phyloP scores from a whole-genome alignment of 495 filamentous ascomycete genomes.

The Penicillium canescens region DNA sequence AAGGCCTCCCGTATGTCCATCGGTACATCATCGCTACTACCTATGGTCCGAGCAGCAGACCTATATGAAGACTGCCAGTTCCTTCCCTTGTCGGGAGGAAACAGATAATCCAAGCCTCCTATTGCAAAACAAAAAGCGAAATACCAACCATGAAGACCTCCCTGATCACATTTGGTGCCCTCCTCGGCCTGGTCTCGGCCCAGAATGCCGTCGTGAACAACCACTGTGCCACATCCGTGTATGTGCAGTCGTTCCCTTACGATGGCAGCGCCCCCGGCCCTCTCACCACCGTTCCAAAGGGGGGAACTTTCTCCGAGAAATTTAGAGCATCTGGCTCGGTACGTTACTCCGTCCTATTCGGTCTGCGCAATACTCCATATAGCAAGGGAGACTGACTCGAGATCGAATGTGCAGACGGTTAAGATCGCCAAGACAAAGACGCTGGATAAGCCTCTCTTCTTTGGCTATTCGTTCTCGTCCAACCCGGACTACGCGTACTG shows the following conservation, averaged over 20 bases:
- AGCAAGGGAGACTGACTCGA: slow-evolving; percentile 11
- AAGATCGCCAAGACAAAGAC: slow-evolving; percentile 33
- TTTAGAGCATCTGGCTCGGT: slow-evolving; percentile 29
- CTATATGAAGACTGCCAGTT: slow-evolving; percentile 24
- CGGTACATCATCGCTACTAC: slow-evolving; percentile 8
- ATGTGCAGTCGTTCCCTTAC: slow-evolving; percentile 32
- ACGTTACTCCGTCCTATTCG: slow-evolving; percentile 13
- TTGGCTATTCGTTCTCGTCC: slow-evolving; percentile 31
- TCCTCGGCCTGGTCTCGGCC: slow-evolving; percentile 26
- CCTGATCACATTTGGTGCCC: slow-evolving; percentile 18
- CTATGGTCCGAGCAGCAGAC: slow-evolving; percentile 12
- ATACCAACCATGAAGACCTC: slow-evolving; percentile 25
- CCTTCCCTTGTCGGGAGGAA: slow-evolving; percentile 10
- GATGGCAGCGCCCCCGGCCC: slow-evolving; percentile 29
- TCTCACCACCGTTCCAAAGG: slow-evolving; percentile 27
- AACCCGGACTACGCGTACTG: slow-evolving; percentile 32
- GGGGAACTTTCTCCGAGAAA: slow-evolving; percentile 25
- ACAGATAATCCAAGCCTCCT: slow-evolving; percentile 10
- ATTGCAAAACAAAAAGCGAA: slow-evolving; percentile 13
- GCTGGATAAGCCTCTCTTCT: slow-evolving; percentile 26
- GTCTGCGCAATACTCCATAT: slow-evolving; percentile 4
- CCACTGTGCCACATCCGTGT: slow-evolving; percentile 25
- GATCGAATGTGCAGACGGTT: slow-evolving; percentile 23
- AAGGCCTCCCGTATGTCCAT: slow-evolving; percentile 9
- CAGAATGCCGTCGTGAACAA: slow-evolving; percentile 30